A percentile compares a stretch with the other conserved stretches of the same genome.
Conservation (phyloP, 2,329 filamentous ascomycete genomes). For the Clarireedia monteithiana region DNA sequence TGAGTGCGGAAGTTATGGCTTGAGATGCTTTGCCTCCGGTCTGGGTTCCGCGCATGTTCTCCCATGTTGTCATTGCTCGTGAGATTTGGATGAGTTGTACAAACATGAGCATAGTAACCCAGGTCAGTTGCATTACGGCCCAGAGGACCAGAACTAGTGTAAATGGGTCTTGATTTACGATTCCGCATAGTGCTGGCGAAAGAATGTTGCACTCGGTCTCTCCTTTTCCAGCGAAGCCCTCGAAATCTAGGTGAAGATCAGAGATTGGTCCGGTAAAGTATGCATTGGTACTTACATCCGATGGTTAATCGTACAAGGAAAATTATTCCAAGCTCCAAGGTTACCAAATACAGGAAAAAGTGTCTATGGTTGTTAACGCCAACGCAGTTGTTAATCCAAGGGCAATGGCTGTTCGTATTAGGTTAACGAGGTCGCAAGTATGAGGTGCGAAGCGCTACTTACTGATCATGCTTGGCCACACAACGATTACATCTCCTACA, state of each 20-base stretch:
- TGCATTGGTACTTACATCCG: conserved; percentile 49
- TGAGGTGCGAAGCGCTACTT: conserved; percentile 32
- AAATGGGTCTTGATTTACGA: conserved; percentile 75
- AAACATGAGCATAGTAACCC: conserved; percentile 94
- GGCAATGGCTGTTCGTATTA: conserved; percentile 64
- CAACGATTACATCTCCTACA: conserved; percentile 87
- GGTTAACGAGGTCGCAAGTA: background rate
- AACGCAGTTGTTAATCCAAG: conserved; percentile 96
- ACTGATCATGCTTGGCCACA: conserved; percentile 96
- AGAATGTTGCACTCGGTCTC: conserved; percentile 64
- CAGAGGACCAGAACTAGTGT: conserved; percentile 74
- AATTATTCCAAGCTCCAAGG: conserved; percentile 66
- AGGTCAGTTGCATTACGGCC: conserved; percentile 77
- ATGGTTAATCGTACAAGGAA: conserved; percentile 65
- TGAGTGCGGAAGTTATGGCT: conserved; percentile 65
- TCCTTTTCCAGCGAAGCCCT: conserved; percentile 44
- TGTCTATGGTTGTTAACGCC: conserved; percentile 94
- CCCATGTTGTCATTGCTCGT: conserved; percentile 89
- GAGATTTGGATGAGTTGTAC: conserved; percentile 92
- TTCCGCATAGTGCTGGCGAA: conserved; percentile 63
- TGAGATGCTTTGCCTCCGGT: conserved; percentile 43
- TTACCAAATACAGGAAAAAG: conserved; percentile 85
- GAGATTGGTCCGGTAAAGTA: conserved; percentile 9
- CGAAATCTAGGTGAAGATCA: conserved; percentile 48
- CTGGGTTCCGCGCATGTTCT: conserved; percentile 83